A percentile compares a stretch with the other conserved stretches of the same genome.
These are phyloP conservation scores for Hymenoscyphus occultus DNA, from an alignment of 2,329 filamentous ascomycete species.

Conservation along the genomic window DNA sequence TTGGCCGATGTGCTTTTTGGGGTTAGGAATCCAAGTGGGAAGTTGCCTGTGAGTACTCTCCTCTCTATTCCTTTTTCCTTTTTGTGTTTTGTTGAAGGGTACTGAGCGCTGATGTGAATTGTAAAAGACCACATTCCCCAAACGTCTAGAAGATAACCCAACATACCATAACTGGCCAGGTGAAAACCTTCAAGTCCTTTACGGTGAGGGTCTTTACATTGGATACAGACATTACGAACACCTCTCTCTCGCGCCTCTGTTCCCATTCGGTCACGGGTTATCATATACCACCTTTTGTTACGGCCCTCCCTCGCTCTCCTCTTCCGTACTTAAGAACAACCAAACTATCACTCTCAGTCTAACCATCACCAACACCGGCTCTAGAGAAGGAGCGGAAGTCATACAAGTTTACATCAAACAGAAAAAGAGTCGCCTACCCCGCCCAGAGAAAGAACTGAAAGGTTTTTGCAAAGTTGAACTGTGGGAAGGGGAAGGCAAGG, in stretches of 20 bases:
- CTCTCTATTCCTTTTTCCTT: background rate
- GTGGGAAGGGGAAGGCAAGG: constrained; percentile 48
- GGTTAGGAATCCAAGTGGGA: constrained; percentile 61
- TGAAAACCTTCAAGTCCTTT: constrained; percentile 64
- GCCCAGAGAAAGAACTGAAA: constrained; percentile 68
- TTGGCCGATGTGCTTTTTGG: constrained; percentile 66
- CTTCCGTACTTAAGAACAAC: constrained; percentile 40
- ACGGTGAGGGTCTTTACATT: constrained; percentile 70
- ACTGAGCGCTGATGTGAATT: constrained; percentile 12
- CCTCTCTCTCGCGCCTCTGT: constrained; percentile 56
- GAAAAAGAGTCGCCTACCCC: constrained; percentile 57
- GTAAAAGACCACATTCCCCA: constrained; percentile 61
- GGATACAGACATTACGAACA: constrained; percentile 73
- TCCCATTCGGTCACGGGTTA: constrained; percentile 71
- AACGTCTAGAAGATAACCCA: constrained; percentile 61
- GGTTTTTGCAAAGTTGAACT: constrained; percentile 65
- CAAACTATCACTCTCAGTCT: constrained; percentile 40
- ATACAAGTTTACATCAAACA: constrained; percentile 69
- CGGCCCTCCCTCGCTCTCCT: constrained; percentile 52
- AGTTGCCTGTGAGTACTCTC: constrained; percentile 56
- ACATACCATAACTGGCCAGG: constrained; percentile 70
- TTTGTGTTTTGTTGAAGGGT: background rate
- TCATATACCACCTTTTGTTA: constrained; percentile 68
- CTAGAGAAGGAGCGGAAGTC: constrained; percentile 56
- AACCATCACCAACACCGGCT: constrained; percentile 59